Conservation (phyloP, 306 rosid species). For the Quercus mongolica region DNA sequence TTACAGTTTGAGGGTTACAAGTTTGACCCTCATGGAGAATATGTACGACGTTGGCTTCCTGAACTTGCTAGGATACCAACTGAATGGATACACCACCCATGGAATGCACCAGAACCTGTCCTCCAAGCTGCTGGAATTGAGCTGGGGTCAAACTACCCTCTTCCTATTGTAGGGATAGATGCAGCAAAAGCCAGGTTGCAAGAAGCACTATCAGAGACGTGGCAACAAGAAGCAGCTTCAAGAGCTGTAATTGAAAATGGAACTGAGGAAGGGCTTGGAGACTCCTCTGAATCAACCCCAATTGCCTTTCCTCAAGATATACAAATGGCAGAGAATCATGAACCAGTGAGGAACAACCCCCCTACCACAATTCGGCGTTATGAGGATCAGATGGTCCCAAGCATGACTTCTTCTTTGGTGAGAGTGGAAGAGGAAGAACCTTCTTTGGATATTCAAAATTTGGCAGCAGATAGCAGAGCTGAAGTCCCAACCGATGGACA, state of each 20-base stretch:
- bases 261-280: slow-evolving; percentile 91
- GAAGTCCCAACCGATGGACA: slow-evolving; percentile 73
- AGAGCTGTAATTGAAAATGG: slow-evolving; percentile 78
- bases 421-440: slow-evolving; percentile 75
- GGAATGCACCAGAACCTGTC: slow-evolving; percentile 85
- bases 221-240: slow-evolving; percentile 82
- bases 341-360: slow-evolving; percentile 47
- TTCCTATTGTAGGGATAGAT: slow-evolving; percentile 72
- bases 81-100: slow-evolving; percentile 94
- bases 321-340: slow-evolving; percentile 68
- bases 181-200: slow-evolving; percentile 67
- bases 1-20: slow-evolving; percentile 82
- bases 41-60: slow-evolving; percentile 92
- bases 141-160: slow-evolving; percentile 87
- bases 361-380: slow-evolving; percentile 44
- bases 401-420: slow-evolving; percentile 60
- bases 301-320: slow-evolving; percentile 69
- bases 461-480: slow-evolving; percentile 55
- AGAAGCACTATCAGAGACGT: slow-evolving; percentile 68
- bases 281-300: slow-evolving; percentile 61
- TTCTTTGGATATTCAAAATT: slow-evolving; percentile 45
- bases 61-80: slow-evolving; percentile 87
- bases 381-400: slow-evolving; percentile 93
- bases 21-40: slow-evolving; percentile 84
- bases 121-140: slow-evolving; percentile 95